Percentiles rank a stretch among this genome's conserved stretches.
Evolutionary conservation across 2,329 filamentous ascomycete genomes (phyloP).

Genomic region (Kalmusia sp.): DNA sequence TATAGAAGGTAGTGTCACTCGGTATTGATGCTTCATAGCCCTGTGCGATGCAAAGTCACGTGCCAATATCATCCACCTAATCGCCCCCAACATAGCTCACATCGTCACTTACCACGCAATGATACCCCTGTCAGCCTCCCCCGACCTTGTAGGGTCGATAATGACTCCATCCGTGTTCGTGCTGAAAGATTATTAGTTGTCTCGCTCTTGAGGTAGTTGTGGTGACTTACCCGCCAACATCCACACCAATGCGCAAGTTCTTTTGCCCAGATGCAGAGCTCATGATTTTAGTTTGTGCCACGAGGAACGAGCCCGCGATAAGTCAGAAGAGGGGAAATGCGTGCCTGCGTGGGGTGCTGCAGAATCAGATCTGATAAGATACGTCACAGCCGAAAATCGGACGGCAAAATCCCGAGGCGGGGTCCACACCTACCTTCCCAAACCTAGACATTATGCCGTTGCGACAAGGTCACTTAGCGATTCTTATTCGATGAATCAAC

Average conservation of each 20-base stretch:
- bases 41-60: conserved; percentile 15
- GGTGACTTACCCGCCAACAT: conserved; percentile 49
- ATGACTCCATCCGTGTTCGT: conserved; percentile 48
- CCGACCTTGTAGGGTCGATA: conserved; percentile 39
- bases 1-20: too few relatives aligned
- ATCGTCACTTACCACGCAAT: conserved; percentile 44
- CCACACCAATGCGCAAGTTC: conserved; percentile 52
- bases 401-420: conserved; percentile 6
- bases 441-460: neutral
- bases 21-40: too few relatives aligned
- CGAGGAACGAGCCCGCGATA: neutral
- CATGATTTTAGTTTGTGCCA: neutral
- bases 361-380: conserved; percentile 14
- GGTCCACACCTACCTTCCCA: neutral
- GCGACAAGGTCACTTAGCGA: neutral
- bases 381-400: conserved; percentile 10
- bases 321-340: conserved; percentile 5
- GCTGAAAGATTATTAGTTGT: conserved; percentile 21
- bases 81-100: neutral
- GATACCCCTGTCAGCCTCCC: conserved; percentile 37
- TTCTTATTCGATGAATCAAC: neutral
- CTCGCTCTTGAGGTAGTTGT: neutral
- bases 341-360: neutral
- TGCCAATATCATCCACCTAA: neutral
- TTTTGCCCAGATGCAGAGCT: conserved; percentile 5